Evolutionary conservation across 148 eudicot species (phyloP), one percentile per base, ranked within the genome.

Genomic region (Arctostaphylos glauca): DNA sequence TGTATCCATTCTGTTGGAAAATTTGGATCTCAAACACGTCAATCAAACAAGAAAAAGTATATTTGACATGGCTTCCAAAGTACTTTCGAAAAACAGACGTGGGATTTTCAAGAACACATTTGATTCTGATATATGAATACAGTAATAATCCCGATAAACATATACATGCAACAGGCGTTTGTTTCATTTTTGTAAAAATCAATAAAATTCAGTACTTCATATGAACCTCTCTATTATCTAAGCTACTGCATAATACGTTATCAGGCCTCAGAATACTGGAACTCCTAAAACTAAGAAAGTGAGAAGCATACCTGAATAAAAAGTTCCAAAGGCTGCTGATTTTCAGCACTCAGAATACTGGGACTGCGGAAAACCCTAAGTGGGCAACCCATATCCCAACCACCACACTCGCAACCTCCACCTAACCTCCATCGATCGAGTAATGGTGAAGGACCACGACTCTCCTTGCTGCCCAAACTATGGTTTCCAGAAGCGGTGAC

Each of bases 301-400:
- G 67, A 85, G 59, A 72, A 79, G 76, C 80, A 81, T 88, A 96
- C 99, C 97, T 90, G 93, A 81, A 84, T 81, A 85, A 85, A 91
- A 60, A 96, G 95, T 77, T 92, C 85, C 66, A 88, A 83, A 73
- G 95, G 90, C 76, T 60, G 86, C 78, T 88, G 86, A 83, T 81
- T 85, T 53, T 88, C 87, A 74, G 88, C 59, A 84, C 84, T 79
- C 59, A 41, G 84, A 78, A 87, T 76, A 84, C 72, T 73, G 9
- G 84, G 85, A 85, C 93, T 93, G 81, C 87, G 88, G 59, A 92
- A 88, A 82, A 95, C 88, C 77, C 83, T 59, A 47, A 95, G 90
- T 8, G 99, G 97, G 84, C 99, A 96, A 14, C 90, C 94, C 92
- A 96, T 91, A 85, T 96, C 99, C 99, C 99, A 96, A 38, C 99